Base-by-base conservation (phyloP, 2,329 filamentous ascomycete genomes). In the Aspergillus hortae region DNA sequence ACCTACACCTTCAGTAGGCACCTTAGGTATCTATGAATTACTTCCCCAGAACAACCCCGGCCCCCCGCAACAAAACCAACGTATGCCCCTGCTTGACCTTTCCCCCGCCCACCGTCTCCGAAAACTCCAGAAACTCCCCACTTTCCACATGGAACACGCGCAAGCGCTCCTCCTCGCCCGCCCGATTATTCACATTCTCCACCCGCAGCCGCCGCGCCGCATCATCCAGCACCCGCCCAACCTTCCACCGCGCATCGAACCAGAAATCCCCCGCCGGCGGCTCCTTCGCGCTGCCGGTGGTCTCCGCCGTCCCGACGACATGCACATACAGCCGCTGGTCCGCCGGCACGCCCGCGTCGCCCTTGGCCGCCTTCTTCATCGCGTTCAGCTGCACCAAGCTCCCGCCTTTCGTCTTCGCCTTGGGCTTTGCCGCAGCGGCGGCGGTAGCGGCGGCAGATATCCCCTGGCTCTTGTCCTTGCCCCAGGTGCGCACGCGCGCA, bases 121-220 rank as follows among this genome's bases (percentile, higher is more conserved):
- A 85, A 64, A 95, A 99, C 54, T 94, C 92, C 57, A 99, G 71
- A 56, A 99, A 70, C 52, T 90, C 78, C 0, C 94, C 94, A 0
- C 88, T 89, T 67, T 99, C 92, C 0, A 99, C 89, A 68, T 97
- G 92, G 65, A 96, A 99, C 0, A 99, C 85, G 7, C 94, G 77
- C 58, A 99, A 69, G 70, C 88, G 88, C 53, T 91, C 86, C 67
- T 88, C 85, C 74, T 77, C 73, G 4, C 67, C 70, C 40, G 58
- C 69, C 6, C 70, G 65, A 57, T 77, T 77, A 61, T 77, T 77
- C 52, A 75, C 48, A 58, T 77, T 77, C 62, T 74, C 69, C 9
- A 77, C 71, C 23, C 67, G 65, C 53, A 77, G 55, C 54, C 67
- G 67, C 53, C 65, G 63, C 33, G 74, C 75, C 12, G 70, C 74